phyloP scores from a whole-genome alignment of 352 stramenopile species.

The Globisporangium echinulatum region DNA sequence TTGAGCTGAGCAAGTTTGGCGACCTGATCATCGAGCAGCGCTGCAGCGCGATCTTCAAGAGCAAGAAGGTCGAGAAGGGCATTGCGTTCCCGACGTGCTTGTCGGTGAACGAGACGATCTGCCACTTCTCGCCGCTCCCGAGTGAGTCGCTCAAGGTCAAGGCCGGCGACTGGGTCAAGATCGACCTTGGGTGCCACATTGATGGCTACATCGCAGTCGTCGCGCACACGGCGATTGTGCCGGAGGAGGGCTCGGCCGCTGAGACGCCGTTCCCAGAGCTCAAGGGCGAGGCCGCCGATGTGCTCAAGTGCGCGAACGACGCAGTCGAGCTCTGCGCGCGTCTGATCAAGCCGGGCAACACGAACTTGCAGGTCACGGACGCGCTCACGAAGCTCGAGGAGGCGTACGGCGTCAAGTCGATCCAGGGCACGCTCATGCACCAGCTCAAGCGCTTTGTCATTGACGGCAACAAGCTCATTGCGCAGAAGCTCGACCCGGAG shows the following conservation, averaged over 20 bases:
- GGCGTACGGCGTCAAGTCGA: slow-evolving; percentile 94
- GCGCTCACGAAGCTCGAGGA: slow-evolving; percentile 93
- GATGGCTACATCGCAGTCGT: slow-evolving; percentile 99
- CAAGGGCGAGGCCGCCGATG: slow-evolving; percentile 85
- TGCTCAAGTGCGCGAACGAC: slow-evolving; percentile 96
- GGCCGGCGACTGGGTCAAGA: slow-evolving; percentile 87
- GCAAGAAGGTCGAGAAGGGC: slow-evolving; percentile 96
- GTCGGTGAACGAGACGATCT: slow-evolving; percentile 98
- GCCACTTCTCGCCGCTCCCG: slow-evolving; percentile 96
- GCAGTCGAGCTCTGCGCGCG: slow-evolving; percentile 94
- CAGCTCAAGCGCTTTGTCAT: slow-evolving; percentile 99
- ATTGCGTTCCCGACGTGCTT: slow-evolving; percentile 99
- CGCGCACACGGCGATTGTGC: slow-evolving; percentile 96
- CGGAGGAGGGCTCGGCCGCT: slow-evolving; percentile 55
- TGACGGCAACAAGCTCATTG: slow-evolving; percentile 97
- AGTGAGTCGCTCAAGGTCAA: slow-evolving; percentile 74
- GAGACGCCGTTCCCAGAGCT: slow-evolving; percentile 55
- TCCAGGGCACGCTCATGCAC: slow-evolving; percentile 98
- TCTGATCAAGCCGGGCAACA: slow-evolving; percentile 97
- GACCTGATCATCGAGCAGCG: slow-evolving; percentile 81
- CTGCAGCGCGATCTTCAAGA: slow-evolving; percentile 94
- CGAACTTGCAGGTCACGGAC: slow-evolving; percentile 94
- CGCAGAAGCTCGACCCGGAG: slow-evolving; percentile 89
- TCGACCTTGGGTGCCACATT: slow-evolving; percentile 99
- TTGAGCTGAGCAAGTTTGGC: slow-evolving; percentile 94